Percentiles rank a stretch among this genome's conserved stretches.
Conservation (phyloP, 192 early-diverging fungal genomes). For the Umbelopsis isabellina region DNA sequence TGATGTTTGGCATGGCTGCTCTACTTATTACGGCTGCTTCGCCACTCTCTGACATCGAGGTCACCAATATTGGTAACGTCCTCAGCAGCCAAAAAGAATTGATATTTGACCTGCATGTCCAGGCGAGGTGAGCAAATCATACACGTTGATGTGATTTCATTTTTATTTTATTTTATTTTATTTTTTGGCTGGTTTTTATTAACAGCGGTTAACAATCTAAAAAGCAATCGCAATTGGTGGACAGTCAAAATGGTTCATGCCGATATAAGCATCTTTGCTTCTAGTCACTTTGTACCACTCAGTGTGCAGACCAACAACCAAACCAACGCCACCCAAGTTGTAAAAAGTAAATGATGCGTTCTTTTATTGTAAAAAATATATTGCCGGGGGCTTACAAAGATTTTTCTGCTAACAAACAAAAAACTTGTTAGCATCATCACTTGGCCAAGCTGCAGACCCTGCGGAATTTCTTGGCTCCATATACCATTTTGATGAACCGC, state of each 20-base stretch:
- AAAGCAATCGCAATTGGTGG: slow-evolving; percentile 60
- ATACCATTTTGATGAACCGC: slow-evolving; percentile 38
- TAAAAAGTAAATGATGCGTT: slow-evolving; percentile 3
- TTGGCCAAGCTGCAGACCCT: slow-evolving; percentile 26
- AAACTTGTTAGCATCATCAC: background rate
- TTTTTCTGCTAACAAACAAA: slow-evolving; percentile 3
- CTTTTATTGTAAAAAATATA: background rate
- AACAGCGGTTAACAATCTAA: too few species aligned
- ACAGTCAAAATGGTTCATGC: slow-evolving; percentile 57
- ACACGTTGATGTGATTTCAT: background rate
- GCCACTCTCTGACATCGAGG: slow-evolving; percentile 28
- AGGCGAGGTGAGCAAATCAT: slow-evolving; percentile 34
- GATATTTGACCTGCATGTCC: slow-evolving; percentile 65
- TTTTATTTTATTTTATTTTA: too few species aligned
- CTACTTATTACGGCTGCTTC: slow-evolving; percentile 25
- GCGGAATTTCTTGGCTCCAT: slow-evolving; percentile 41
- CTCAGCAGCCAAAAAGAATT: slow-evolving; percentile 68
- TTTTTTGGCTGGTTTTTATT: background rate
- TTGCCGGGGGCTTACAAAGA: background rate
- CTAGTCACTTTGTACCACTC: slow-evolving; percentile 39
- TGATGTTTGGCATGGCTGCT: background rate
- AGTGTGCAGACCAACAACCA: background rate
- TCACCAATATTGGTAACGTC: slow-evolving; percentile 55
- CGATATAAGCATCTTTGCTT: slow-evolving; percentile 68
- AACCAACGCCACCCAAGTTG: slow-evolving; percentile 7